phyloP scores from a whole-genome alignment of 305 asterid species.

The Nicotiana rustica region DNA sequence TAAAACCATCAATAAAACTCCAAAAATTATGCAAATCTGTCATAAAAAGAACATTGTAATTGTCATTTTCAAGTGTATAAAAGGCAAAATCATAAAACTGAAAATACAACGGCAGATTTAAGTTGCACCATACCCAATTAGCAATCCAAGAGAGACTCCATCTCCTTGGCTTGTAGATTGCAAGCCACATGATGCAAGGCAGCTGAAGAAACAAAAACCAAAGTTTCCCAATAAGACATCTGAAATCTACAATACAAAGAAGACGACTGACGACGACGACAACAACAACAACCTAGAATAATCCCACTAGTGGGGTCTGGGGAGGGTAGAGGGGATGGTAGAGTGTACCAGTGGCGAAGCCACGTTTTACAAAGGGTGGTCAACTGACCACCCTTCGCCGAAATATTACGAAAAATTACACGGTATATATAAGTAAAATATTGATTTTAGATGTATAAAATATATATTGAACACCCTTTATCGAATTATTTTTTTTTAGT shows the following conservation, averaged over 20 bases:
- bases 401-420: too few relatives aligned
- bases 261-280: too few relatives aligned
- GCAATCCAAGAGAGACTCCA: constrained; percentile 73
- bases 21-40: constrained; percentile 83
- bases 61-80: not conserved
- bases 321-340: too few relatives aligned
- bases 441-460: too few relatives aligned
- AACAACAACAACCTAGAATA: too few relatives aligned
- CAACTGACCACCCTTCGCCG: too few relatives aligned
- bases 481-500: too few relatives aligned
- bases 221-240: not conserved
- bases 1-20: constrained; percentile 69
- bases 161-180: constrained; percentile 71
- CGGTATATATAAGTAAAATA: too few relatives aligned
- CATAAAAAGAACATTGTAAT: not conserved
- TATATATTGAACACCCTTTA: too few relatives aligned
- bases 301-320: too few relatives aligned
- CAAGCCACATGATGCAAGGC: constrained; percentile 90
- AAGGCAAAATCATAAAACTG: not conserved
- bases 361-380: too few relatives aligned
- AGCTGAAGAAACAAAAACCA: constrained; percentile 51
- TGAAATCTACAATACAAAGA: not conserved
- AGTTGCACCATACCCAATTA: constrained; percentile 67
- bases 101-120: not conserved
- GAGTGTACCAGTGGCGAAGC: too few relatives aligned